Conservation (phyloP, 140 eudicot species). For the Oenanthe javanica region DNA sequence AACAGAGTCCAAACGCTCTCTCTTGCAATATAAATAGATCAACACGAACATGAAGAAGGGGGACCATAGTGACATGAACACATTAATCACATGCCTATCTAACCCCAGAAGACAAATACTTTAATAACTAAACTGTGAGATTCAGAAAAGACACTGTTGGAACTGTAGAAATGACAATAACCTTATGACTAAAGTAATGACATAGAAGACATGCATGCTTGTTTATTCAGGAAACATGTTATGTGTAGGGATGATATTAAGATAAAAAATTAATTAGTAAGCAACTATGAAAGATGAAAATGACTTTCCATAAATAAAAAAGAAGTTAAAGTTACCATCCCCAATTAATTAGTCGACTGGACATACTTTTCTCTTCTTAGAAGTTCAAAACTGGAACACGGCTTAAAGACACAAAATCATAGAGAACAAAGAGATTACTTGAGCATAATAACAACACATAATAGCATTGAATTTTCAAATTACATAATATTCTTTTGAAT, state of each 20-base stretch:
- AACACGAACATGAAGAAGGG: background rate
- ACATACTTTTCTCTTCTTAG: background rate
- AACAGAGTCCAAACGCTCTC: background rate
- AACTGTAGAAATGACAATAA: background rate
- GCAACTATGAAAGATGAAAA: background rate
- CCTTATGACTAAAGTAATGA: background rate
- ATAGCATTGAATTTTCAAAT: background rate
- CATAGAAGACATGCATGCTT: background rate
- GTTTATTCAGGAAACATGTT: background rate
- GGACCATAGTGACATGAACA: background rate
- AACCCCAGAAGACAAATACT: background rate
- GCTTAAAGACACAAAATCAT: background rate
- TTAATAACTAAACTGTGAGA: background rate
- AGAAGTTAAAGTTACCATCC: background rate
- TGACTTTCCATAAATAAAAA: background rate
- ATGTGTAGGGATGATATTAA: background rate
- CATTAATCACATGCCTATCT: background rate
- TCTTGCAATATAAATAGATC: background rate
- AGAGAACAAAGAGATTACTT: background rate
- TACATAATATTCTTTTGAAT: background rate
- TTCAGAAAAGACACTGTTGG: background rate
- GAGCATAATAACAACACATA: background rate
- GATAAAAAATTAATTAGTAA: background rate
- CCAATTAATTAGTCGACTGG: background rate
- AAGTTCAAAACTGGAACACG: background rate